Conservation (phyloP, 192 early-diverging fungal species). For the Coemansia sp. region DNA sequence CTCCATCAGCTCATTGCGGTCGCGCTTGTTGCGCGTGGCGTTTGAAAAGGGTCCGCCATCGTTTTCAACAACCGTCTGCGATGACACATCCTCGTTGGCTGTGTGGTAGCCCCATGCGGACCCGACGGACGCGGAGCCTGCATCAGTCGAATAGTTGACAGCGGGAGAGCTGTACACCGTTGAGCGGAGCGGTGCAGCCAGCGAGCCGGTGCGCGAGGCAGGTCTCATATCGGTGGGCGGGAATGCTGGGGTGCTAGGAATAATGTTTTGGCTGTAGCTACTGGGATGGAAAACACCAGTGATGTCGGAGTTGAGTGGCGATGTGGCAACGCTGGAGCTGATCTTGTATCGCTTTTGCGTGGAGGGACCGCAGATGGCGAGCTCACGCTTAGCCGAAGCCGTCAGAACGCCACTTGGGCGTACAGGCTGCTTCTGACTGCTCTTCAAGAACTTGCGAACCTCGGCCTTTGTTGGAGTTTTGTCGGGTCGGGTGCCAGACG, state of each 20-base stretch:
- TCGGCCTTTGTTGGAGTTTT: conserved; percentile 61
- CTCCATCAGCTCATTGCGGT: conserved; percentile 78
- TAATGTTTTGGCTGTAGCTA: conserved; percentile 13
- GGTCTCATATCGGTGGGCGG: conserved; percentile 11
- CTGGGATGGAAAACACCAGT: conserved; percentile 10
- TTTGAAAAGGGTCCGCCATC: conserved; percentile 12
- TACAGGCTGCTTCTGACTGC: conserved; percentile 19
- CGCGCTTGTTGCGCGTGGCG: conserved; percentile 51
- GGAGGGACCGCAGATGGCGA: not conserved
- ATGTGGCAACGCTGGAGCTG: conserved; percentile 36
- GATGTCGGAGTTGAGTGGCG: conserved; percentile 45
- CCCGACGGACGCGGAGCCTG: not conserved
- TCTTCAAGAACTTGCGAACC: conserved; percentile 34
- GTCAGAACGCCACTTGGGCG: conserved; percentile 1
- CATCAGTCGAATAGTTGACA: conserved; percentile 13
- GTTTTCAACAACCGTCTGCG: conserved; percentile 22
- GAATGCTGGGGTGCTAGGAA: conserved; percentile 34
- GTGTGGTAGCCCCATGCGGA: conserved; percentile 15
- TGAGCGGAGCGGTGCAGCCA: conserved; percentile 23
- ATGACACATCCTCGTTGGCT: conserved; percentile 29
- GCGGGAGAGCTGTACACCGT: conserved; percentile 35
- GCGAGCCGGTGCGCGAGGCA: conserved; percentile 4
- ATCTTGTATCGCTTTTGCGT: conserved; percentile 19
- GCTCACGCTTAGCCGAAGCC: conserved; percentile 18
- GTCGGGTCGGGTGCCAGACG: conserved; percentile 50